phyloP scores from a whole-genome alignment of 352 stramenopile species.

The Globisporangium heterothallicum region DNA sequence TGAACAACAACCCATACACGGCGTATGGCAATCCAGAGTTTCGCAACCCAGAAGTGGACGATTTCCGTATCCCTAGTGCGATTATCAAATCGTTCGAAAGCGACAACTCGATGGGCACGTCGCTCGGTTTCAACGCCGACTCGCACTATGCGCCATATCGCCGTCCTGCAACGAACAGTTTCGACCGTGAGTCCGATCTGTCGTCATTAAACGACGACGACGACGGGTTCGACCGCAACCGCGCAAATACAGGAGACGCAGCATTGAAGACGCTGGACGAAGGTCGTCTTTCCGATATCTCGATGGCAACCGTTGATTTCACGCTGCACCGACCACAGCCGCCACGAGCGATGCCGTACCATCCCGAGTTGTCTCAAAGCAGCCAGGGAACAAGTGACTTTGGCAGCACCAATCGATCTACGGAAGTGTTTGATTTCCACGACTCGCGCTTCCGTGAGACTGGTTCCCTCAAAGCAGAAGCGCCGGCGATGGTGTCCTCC shows the following conservation, averaged over 20 bases:
- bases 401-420: constrained; percentile 22
- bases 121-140: constrained; percentile 22
- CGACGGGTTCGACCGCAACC: constrained; percentile 21
- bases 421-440: constrained; percentile 42
- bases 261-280: constrained; percentile 13
- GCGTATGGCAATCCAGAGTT: constrained; percentile 29
- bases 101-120: constrained; percentile 51
- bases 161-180: constrained; percentile 23
- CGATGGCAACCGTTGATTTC: constrained; percentile 17
- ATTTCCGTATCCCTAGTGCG: constrained; percentile 30
- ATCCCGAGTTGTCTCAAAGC: constrained; percentile 7
- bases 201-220: constrained; percentile 55
- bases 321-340: constrained; percentile 16
- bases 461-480: constrained; percentile 18
- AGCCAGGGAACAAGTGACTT: constrained; percentile 17
- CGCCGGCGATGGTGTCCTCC: constrained; percentile 5
- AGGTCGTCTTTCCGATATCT: constrained; percentile 16
- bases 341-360: constrained; percentile 9
- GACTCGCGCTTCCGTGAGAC: constrained; percentile 15
- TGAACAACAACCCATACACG: constrained; percentile 20
- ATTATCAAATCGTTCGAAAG: constrained; percentile 46
- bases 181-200: constrained; percentile 50
- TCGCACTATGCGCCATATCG: constrained; percentile 27
- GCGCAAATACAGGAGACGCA: constrained; percentile 2
- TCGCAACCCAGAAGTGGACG: constrained; percentile 30